Evolutionary conservation across 495 filamentous ascomycete genomes (phyloP), one percentile per base, ranked within the genome.

Genomic region (Talaromyces nanjingensis): DNA sequence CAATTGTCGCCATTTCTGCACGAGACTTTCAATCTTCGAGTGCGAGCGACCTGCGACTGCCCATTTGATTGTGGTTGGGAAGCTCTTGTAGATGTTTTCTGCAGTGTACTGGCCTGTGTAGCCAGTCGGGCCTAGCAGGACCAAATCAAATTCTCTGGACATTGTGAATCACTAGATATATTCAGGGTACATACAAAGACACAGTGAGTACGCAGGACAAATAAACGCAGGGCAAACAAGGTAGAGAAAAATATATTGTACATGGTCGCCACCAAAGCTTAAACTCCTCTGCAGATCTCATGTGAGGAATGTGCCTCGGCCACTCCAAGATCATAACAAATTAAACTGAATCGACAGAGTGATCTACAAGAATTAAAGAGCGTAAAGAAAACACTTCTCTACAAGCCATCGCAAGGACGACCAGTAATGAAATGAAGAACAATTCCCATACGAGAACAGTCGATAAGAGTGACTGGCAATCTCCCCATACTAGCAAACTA

Each of bases 31-130:
- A 12, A 98, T 81, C 72, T 96, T 97, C 53, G 76, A 71, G 25
- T 77, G 74, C 7, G 91, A 93, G 29, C 93, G 88, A 18, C 93
- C 93, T 9, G 92, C 91, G 56, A 97, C 77, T 25, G 92, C 93
- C 93, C 93, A 98, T 78, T 86, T 92, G 25, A 96, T 72, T 71
- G 89, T 78, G 7, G 91, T 93, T 1, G 93, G 91, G 2, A 91
- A 82, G 62, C 84, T 74, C 45, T 82, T 82, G 47, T 88, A 80
- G 64, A 97, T 91, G 71, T 94, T 83, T 72, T 96, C 87, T 49
- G 87, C 89, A 39, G 84, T 87, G 29, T 89, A 77, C 67, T 86
- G 87, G 11, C 93, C 93, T 0, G 93, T 98, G 75, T 96, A 96
- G 22, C 93, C 93, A 67, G 85, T 85, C 12, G 92, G 92, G 20